Base-by-base conservation (phyloP, 257 asterid genomes). In the Craterostigma plantagineum region DNA sequence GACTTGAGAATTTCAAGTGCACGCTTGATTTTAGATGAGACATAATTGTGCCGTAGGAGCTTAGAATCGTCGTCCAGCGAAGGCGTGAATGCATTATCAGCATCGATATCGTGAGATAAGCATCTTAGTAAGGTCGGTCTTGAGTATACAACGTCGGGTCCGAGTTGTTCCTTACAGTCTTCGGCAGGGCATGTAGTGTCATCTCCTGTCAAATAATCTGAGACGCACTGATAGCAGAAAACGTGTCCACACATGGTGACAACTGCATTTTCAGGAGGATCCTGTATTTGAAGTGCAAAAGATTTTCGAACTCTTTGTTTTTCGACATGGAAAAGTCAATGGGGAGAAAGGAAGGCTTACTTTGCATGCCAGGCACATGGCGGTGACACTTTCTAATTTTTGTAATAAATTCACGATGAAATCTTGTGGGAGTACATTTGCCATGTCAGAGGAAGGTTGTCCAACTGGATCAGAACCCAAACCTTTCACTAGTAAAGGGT, bases 241-340 rank as follows among this genome's bases (percentile, higher is more conserved):
- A 90, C 99, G 39, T 90, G 99, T 37, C 81, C 90, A 27, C 99
- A 90, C 67, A 83, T 63, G 18, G 99, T 77, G 54, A 90, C 94
- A 64, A 83, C 91, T 43, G 84, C 95, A 72, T 79, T 70, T 79
- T 90, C 99, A 42, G 99, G 95, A 55, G 93, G 77, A 73, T 90
- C 99, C 99, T 90, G 64, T 52, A 54, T 36, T 36, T 9, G 40
- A 6, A 11, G 12, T 36, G 12, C 14, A 8, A 2, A 2, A 36
- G 14, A 8, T 36, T 36, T 36, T 8, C 1, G 14, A 36, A 36
- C 3, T 9, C 11, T 9, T 36, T 1, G 3, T 36, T 12, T 36
- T 36, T 36, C 8, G 3, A 1, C 3, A 12, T 36, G 11, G 14
- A 3, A 12, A 36, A 36, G 40, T 36, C 3, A 36, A 36, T 33